Evolutionary conservation across 345 rosid genomes (phyloP).

Genomic region (Stellera chamaejasme): DNA sequence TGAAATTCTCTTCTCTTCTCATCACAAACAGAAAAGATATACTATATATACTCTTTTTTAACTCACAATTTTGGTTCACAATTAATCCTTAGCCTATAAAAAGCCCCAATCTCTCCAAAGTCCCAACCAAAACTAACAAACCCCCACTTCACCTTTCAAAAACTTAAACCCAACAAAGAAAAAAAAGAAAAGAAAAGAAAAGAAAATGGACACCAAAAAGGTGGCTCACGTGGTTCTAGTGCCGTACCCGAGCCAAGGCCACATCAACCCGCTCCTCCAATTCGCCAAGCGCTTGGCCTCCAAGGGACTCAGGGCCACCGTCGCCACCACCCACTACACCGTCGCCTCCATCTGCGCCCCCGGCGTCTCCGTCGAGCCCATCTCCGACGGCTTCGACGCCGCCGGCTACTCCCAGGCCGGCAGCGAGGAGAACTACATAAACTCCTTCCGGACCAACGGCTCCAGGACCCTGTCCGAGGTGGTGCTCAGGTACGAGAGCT

Average conservation of each 20-base stretch:
- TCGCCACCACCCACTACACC: constrained; percentile 65
- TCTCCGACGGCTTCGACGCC: constrained; percentile 69
- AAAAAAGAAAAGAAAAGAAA: background rate
- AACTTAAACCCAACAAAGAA: background rate
- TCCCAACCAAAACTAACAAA: no score
- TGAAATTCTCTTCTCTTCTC: no score
- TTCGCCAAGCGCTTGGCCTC: constrained; percentile 65
- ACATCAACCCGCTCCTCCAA: constrained; percentile 71
- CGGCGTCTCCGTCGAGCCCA: constrained; percentile 36
- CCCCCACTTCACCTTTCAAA: no score
- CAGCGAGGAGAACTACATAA: constrained; percentile 23
- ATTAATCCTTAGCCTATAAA: no score
- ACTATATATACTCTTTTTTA: no score
- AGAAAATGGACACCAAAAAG: constrained; percentile 21
- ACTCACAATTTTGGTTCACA: no score
- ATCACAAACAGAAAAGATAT: no score
- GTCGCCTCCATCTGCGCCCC: constrained; percentile 32
- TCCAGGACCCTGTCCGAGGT: constrained; percentile 39
- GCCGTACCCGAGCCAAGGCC: constrained; percentile 81
- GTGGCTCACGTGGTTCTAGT: constrained; percentile 40
- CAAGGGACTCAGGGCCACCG: constrained; percentile 51
- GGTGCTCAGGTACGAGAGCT: constrained; percentile 24
- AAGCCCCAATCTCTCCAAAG: no score
- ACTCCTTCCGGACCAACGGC: constrained; percentile 40
- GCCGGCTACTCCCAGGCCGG: constrained; percentile 40